A percentile compares a stretch with the other conserved stretches of the same genome.
Evolutionary conservation across 2,329 filamentous ascomycete species (phyloP).

Genomic region (Capronia coronata): DNA sequence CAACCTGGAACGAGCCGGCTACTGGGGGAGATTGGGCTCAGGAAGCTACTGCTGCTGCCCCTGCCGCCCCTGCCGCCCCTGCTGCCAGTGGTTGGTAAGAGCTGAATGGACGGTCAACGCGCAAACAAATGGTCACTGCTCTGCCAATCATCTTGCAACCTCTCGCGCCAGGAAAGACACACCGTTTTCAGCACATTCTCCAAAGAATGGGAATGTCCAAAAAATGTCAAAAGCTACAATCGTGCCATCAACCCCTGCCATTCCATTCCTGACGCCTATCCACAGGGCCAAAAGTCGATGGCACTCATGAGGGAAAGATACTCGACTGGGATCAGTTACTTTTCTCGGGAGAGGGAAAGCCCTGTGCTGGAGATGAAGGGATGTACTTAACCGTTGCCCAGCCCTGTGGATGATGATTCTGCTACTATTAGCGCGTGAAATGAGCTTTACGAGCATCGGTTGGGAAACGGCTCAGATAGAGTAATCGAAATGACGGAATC

Average conservation of each 20-base stretch:
- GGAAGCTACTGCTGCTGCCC: slow-evolving; percentile 31
- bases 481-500: slow-evolving; percentile 1
- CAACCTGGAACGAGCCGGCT: slow-evolving; percentile 53
- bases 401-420: slow-evolving; percentile 8
- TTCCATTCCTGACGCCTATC: not conserved
- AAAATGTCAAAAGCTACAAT: not conserved
- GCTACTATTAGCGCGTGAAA: not conserved
- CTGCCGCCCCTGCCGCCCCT: slow-evolving; percentile 32
- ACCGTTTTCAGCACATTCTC: not conserved
- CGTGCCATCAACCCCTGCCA: not conserved
- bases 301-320: slow-evolving; percentile 99
- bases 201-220: not conserved
- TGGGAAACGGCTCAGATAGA: slow-evolving; percentile 2
- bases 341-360: slow-evolving; percentile 74
- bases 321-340: slow-evolving; percentile 50
- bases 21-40: slow-evolving; percentile 46
- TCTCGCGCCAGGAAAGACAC: slow-evolving; percentile 1
- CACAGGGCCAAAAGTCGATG: slow-evolving; percentile 40
- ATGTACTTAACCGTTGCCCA: slow-evolving; percentile 83
- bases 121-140: not conserved
- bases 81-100: slow-evolving; percentile 32
- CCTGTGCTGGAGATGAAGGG: slow-evolving; percentile 75
- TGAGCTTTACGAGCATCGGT: slow-evolving; percentile 1
- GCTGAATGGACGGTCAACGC: slow-evolving; percentile 15
- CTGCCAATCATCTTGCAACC: slow-evolving; percentile 26